Conservation (phyloP, 1,284 basidiomycete genomes). For the Mixia osmundae region DNA sequence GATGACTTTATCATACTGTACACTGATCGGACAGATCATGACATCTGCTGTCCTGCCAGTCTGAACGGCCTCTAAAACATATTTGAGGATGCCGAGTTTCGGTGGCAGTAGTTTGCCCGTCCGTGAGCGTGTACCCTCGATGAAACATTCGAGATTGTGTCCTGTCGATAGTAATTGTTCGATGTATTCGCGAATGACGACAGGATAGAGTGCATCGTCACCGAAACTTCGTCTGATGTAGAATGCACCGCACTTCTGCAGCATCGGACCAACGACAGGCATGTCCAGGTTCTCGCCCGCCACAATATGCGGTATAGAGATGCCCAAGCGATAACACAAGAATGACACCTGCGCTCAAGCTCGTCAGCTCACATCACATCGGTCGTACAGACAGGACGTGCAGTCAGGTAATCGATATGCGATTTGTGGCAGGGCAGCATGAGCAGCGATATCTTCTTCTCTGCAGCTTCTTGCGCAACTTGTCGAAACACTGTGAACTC, state of each 20-base stretch:
- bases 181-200: conserved; percentile 23
- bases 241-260: conserved; percentile 22
- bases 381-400: background rate
- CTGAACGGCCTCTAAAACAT: conserved; percentile 3
- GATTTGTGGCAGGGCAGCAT: conserved; percentile 24
- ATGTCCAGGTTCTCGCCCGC: conserved; percentile 22
- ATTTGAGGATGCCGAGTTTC: conserved; percentile 24
- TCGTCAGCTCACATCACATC: background rate
- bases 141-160: conserved; percentile 22
- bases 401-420: conserved; percentile 17
- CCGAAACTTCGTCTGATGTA: conserved; percentile 22
- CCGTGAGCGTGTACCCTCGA: conserved; percentile 23
- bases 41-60: conserved; percentile 20
- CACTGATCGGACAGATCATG: conserved; percentile 22
- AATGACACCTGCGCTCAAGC: conserved; percentile 12
- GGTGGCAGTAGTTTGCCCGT: conserved; percentile 24
- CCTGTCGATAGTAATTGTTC: conserved; percentile 20
- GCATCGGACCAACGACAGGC: conserved; percentile 20
- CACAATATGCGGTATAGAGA: conserved; percentile 22
- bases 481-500: conserved; percentile 12
- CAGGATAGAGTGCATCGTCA: conserved; percentile 22
- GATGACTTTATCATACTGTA: conserved; percentile 24
- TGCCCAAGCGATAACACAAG: conserved; percentile 21
- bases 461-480: conserved; percentile 19
- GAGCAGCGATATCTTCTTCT: conserved; percentile 21